Conservation (phyloP, 2,329 filamentous ascomycete species). For the Rhynchosporium graminicola region DNA sequence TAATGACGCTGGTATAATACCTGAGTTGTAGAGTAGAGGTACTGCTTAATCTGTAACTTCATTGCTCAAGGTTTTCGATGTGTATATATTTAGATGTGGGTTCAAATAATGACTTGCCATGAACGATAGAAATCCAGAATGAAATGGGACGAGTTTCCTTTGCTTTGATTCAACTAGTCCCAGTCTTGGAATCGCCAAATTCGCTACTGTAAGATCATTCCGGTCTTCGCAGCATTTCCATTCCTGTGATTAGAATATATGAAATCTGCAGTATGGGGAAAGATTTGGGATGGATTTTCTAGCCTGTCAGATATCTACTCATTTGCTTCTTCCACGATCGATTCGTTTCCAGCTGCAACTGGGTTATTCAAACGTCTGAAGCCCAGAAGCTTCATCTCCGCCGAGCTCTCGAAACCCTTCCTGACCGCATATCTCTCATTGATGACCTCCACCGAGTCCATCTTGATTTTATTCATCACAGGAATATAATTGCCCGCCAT, state of each 20-base stretch:
- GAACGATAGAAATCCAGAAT: neutral
- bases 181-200: neutral
- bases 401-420: conserved; percentile 57
- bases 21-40: conserved; percentile 13
- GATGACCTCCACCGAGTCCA: conserved; percentile 54
- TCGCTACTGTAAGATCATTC: neutral
- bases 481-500: conserved; percentile 56
- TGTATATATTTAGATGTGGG: neutral
- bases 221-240: too few species aligned
- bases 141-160: neutral
- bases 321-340: conserved; percentile 37
- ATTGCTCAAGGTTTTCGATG: neutral
- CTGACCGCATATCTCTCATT: conserved; percentile 63
- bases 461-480: conserved; percentile 52
- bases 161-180: neutral
- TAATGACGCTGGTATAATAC: conserved; percentile 3
- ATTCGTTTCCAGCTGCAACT: conserved; percentile 4
- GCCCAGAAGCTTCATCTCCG: conserved; percentile 46
- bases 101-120: neutral
- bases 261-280: neutral
- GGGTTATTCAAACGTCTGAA: conserved; percentile 33
- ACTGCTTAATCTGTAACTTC: neutral
- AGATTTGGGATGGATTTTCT: neutral
- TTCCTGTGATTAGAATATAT: too few species aligned
- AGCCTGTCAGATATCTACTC: conserved; percentile 30